A percentile compares a stretch with the other conserved stretches of the same genome.
phyloP scores from a whole-genome alignment of 371 early-diverging fungal species.

The Coemansia sp. region DNA sequence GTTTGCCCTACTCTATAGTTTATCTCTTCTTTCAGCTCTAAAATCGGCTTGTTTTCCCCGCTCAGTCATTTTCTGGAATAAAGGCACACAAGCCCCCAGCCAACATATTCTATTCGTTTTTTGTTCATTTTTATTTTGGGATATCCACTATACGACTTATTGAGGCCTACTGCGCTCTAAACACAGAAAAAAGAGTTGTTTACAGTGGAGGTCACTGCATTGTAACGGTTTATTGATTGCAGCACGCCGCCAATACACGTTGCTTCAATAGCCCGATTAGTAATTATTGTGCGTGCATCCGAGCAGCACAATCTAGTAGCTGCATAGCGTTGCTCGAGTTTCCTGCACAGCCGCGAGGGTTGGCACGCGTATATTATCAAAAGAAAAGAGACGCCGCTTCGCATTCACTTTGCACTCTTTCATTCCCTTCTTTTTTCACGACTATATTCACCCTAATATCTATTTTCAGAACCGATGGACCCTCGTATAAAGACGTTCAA shows the following conservation, averaged over 20 bases:
- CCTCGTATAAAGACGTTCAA: conserved; percentile 37
- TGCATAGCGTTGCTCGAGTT: not conserved
- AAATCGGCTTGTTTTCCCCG: conserved; percentile 1
- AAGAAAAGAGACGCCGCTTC: not conserved
- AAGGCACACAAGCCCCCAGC: not conserved
- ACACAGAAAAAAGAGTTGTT: conserved; percentile 1
- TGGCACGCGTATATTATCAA: conserved; percentile 5
- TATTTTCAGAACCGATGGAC: conserved; percentile 3
- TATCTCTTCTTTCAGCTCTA: not conserved
- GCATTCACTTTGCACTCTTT: conserved; percentile 1
- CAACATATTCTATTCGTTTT: not conserved
- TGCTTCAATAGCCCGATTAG: not conserved
- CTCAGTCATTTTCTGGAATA: not conserved
- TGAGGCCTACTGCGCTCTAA: not conserved
- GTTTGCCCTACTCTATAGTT: not conserved
- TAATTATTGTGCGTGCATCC: conserved; percentile 2
- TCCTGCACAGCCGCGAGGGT: not conserved
- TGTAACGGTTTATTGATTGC: conserved; percentile 4
- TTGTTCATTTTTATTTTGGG: not conserved
- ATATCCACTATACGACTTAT: not conserved
- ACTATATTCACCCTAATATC: not conserved
- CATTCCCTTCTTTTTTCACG: not conserved
- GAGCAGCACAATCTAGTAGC: conserved; percentile 6
- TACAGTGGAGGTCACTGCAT: conserved; percentile 1
- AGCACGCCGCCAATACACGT: not conserved